A percentile compares a stretch with the other conserved stretches of the same genome.
Conservation (phyloP, 2,329 filamentous ascomycete species). For the Colletotrichum lini region DNA sequence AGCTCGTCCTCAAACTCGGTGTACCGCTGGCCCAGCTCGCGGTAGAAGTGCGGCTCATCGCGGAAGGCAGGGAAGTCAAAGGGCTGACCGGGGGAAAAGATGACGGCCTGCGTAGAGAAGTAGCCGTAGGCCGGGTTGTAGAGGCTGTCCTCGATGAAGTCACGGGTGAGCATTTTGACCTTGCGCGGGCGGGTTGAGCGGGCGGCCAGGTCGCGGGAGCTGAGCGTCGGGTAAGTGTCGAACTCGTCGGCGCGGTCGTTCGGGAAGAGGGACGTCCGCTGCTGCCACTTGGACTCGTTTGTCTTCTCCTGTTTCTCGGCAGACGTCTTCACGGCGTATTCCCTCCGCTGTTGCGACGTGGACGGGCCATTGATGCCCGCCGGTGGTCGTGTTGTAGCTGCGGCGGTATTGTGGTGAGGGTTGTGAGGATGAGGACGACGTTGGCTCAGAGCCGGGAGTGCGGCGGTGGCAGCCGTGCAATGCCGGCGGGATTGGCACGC, state of each 20-base stretch:
- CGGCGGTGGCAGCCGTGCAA: slow-evolving; percentile 46
- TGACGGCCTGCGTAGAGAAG: slow-evolving; percentile 96
- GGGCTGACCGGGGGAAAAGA: slow-evolving; percentile 92
- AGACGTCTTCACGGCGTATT: slow-evolving; percentile 43
- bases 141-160: slow-evolving; percentile 97
- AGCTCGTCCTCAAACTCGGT: slow-evolving; percentile 91
- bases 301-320: slow-evolving; percentile 49
- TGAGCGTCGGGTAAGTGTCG: slow-evolving; percentile 85
- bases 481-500: slow-evolving; percentile 70
- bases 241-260: slow-evolving; percentile 86
- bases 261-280: slow-evolving; percentile 81
- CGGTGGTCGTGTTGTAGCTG: slow-evolving; percentile 47
- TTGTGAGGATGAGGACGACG: slow-evolving; percentile 22
- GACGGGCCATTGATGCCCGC: slow-evolving; percentile 37
- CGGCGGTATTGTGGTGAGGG: slow-evolving; percentile 14
- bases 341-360: slow-evolving; percentile 48
- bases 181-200: slow-evolving; percentile 83
- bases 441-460: slow-evolving; percentile 41
- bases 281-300: slow-evolving; percentile 86
- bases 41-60: slow-evolving; percentile 89
- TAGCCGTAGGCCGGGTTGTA: slow-evolving; percentile 97
- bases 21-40: slow-evolving; percentile 83
- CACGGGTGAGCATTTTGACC: slow-evolving; percentile 97
- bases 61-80: slow-evolving; percentile 88
- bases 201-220: slow-evolving; percentile 81